phyloP scores from a whole-genome alignment of 2,329 filamentous ascomycete species.

The Cladosporium sp. region DNA sequence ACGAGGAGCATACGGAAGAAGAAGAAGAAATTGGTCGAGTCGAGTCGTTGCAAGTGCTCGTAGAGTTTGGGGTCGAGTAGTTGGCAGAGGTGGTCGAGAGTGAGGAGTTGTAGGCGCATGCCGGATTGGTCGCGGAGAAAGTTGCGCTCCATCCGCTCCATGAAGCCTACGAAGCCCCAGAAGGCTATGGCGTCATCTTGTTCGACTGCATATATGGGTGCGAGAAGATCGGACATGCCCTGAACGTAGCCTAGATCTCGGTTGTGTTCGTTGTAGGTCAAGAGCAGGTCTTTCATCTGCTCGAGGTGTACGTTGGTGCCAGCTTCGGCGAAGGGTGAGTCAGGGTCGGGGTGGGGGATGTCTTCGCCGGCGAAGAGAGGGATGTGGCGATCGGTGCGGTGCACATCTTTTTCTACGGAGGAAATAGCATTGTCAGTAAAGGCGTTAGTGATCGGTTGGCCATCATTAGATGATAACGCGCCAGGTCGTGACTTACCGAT shows the following conservation, averaged over 20 bases:
- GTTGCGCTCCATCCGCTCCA: slow-evolving; percentile 97
- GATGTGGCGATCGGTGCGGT: slow-evolving; percentile 90
- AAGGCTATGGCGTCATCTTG: slow-evolving; percentile 97
- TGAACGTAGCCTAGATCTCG: slow-evolving; percentile 93
- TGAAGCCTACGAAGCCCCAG: slow-evolving; percentile 93
- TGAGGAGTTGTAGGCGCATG: slow-evolving; percentile 86
- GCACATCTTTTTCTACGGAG: slow-evolving; percentile 89
- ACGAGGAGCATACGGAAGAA: slow-evolving; percentile 99
- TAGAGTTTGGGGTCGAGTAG: slow-evolving; percentile 96
- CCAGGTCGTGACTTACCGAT: slow-evolving; percentile 65
- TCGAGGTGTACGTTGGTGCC: slow-evolving; percentile 97
- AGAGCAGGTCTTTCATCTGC: slow-evolving; percentile 98
- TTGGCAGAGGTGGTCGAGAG: slow-evolving; percentile 89
- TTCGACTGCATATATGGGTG: slow-evolving; percentile 92
- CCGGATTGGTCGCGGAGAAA: slow-evolving; percentile 93
- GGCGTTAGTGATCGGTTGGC: slow-evolving; percentile 17
- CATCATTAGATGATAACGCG: background rate
- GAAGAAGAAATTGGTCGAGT: slow-evolving; percentile 99
- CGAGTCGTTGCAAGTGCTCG: slow-evolving; percentile 78
- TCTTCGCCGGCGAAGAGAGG: slow-evolving; percentile 96
- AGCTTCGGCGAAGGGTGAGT: slow-evolving; percentile 85
- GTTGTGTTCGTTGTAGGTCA: slow-evolving; percentile 99
- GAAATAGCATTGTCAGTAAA: slow-evolving; percentile 45
- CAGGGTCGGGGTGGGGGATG: slow-evolving; percentile 90
- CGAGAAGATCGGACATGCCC: slow-evolving; percentile 95